Conservation (phyloP, 148 eudicot species). For the Nyssa sinensis region DNA sequence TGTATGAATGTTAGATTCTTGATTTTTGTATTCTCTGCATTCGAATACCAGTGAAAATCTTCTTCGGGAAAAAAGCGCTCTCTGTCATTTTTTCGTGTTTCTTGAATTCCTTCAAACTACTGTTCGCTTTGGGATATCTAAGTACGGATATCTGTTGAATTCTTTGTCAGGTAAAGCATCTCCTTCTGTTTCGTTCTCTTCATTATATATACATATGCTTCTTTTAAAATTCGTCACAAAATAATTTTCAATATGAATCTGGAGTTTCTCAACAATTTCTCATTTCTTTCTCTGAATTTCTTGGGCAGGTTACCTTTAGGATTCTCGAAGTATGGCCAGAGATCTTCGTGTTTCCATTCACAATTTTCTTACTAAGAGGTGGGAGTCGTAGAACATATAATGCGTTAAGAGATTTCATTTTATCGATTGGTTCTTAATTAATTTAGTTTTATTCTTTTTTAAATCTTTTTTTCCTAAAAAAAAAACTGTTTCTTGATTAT, state of each 20-base stretch:
- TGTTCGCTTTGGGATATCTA: background rate
- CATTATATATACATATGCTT: background rate
- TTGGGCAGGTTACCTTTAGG: constrained; percentile 5
- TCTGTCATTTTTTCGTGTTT: background rate
- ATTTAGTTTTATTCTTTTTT: no score
- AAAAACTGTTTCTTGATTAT: no score
- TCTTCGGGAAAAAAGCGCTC: background rate
- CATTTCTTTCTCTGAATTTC: background rate
- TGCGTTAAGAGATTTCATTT: background rate
- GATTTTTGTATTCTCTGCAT: no score
- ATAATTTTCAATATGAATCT: background rate
- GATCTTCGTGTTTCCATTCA: constrained; percentile 7
- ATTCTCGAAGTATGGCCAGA: background rate
- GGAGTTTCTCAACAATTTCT: background rate
- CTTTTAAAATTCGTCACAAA: background rate
- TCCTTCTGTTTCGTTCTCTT: background rate
- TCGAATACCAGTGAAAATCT: no score
- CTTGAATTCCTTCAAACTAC: background rate
- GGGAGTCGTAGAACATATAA: background rate
- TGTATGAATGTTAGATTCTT: no score
- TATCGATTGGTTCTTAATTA: background rate
- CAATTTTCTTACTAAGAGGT: constrained; percentile 7
- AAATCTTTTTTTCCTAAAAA: no score
- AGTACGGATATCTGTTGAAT: background rate
- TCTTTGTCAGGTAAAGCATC: constrained; percentile 2